A percentile compares a stretch with the other conserved stretches of the same genome.
phyloP scores from a whole-genome alignment of 2,329 filamentous ascomycete genomes.

The Polychaeton citri region DNA sequence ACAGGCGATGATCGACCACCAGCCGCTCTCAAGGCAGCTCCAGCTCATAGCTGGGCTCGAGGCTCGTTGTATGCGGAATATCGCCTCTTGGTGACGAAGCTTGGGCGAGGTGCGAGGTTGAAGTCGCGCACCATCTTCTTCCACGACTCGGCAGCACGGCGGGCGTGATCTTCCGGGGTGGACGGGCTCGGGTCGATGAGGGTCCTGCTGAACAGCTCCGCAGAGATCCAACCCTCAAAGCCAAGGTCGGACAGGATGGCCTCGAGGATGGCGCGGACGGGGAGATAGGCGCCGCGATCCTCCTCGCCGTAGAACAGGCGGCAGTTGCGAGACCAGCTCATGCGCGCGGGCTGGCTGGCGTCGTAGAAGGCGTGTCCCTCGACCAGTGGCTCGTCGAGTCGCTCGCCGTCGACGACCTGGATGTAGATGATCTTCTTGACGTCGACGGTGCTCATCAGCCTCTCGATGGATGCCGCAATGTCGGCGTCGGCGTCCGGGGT shows the following conservation, averaged over 20 bases:
- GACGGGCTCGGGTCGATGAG: constrained; percentile 40
- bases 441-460: constrained; percentile 44
- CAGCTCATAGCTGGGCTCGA: not conserved
- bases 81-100: not conserved
- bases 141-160: constrained; percentile 39
- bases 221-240: constrained; percentile 56
- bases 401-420: constrained; percentile 63
- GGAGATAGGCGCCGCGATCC: constrained; percentile 52
- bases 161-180: constrained; percentile 43
- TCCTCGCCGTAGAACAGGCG: constrained; percentile 54
- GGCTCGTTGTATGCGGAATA: not conserved
- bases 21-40: too few relatives aligned
- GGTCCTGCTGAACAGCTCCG: constrained; percentile 54
- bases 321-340: constrained; percentile 71
- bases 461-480: constrained; percentile 40
- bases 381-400: constrained; percentile 43
- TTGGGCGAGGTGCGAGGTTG: not conserved
- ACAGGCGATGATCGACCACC: too few relatives aligned
- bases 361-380: constrained; percentile 46
- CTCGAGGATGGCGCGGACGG: constrained; percentile 46
- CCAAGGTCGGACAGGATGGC: constrained; percentile 51
- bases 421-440: constrained; percentile 58
- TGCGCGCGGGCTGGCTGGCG: constrained; percentile 45
- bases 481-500: constrained; percentile 42
- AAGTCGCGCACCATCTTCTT: constrained; percentile 31